Evolutionary conservation across 768 basidiomycete genomes (phyloP).

Genomic region (Mycena sanguinolenta): DNA sequence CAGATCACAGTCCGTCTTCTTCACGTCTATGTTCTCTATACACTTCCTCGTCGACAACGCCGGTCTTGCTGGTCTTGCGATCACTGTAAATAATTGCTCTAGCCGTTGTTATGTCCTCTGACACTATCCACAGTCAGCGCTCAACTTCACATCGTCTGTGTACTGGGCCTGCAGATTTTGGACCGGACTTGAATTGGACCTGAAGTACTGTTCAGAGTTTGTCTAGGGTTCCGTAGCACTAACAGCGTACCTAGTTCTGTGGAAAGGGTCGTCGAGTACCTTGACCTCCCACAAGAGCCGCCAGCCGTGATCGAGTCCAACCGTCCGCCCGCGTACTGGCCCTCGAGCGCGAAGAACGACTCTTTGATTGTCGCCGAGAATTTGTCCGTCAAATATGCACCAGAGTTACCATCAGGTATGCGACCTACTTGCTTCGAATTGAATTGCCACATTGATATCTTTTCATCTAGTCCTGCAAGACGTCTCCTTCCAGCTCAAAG

Average conservation of each 20-base stretch:
- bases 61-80: slow-evolving; percentile 66
- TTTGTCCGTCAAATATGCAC: slow-evolving; percentile 85
- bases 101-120: background rate
- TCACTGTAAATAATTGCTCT: slow-evolving; percentile 49
- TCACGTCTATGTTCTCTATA: slow-evolving; percentile 72
- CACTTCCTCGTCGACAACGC: slow-evolving; percentile 56
- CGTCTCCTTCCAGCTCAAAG: slow-evolving; percentile 80
- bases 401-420: slow-evolving; percentile 75
- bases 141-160: slow-evolving; percentile 40
- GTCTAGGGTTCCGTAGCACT: background rate
- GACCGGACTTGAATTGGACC: slow-evolving; percentile 64
- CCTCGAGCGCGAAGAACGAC: slow-evolving; percentile 74
- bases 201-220: slow-evolving; percentile 57
- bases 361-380: slow-evolving; percentile 79
- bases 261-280: slow-evolving; percentile 92
- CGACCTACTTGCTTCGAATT: background rate
- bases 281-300: slow-evolving; percentile 90
- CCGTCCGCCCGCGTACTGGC: slow-evolving; percentile 94
- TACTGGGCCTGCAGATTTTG: slow-evolving; percentile 44
- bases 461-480: slow-evolving; percentile 73
- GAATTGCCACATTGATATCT: background rate
- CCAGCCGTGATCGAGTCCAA: slow-evolving; percentile 79
- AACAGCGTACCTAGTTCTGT: slow-evolving; percentile 69
- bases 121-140: slow-evolving; percentile 47
- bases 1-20: slow-evolving; percentile 57